Percentiles rank a stretch among this genome's conserved stretches.
phyloP scores from a whole-genome alignment of 331 rosid genomes.

The Pyracantha coccinea region DNA sequence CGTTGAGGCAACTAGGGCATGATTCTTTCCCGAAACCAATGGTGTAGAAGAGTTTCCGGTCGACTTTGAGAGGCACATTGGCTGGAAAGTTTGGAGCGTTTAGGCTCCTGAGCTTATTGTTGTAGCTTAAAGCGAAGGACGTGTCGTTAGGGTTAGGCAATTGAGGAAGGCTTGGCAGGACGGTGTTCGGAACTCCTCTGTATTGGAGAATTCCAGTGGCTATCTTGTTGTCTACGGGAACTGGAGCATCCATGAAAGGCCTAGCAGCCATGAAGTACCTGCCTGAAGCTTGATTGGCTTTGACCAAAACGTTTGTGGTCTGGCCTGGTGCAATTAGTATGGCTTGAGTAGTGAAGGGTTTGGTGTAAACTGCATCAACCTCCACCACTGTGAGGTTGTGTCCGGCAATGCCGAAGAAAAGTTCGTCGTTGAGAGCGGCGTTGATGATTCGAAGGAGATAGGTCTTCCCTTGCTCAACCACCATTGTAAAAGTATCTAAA shows the following conservation, averaged over 20 bases:
- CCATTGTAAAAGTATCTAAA: conserved; percentile 59
- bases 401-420: conserved; percentile 63
- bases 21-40: conserved; percentile 48
- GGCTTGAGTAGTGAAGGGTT: conserved; percentile 54
- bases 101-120: conserved; percentile 46
- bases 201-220: conserved; percentile 68
- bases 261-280: conserved; percentile 58
- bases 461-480: conserved; percentile 58
- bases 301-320: conserved; percentile 61
- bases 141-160: conserved; percentile 56
- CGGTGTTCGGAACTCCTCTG: conserved; percentile 49
- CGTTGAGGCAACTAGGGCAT: conserved; percentile 61
- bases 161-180: conserved; percentile 49
- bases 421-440: conserved; percentile 69
- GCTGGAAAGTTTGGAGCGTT: conserved; percentile 55
- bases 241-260: conserved; percentile 64
- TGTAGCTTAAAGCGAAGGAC: conserved; percentile 40
- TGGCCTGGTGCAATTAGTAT: conserved; percentile 71
- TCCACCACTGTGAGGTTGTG: conserved; percentile 76
- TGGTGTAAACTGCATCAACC: conserved; percentile 74
- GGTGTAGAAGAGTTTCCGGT: conserved; percentile 55
- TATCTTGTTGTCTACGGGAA: conserved; percentile 57
- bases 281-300: conserved; percentile 42
- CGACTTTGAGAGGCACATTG: conserved; percentile 61
- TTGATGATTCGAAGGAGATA: conserved; percentile 64